phyloP scores from a whole-genome alignment of 345 rosid species.

The Ceriops tagal region DNA sequence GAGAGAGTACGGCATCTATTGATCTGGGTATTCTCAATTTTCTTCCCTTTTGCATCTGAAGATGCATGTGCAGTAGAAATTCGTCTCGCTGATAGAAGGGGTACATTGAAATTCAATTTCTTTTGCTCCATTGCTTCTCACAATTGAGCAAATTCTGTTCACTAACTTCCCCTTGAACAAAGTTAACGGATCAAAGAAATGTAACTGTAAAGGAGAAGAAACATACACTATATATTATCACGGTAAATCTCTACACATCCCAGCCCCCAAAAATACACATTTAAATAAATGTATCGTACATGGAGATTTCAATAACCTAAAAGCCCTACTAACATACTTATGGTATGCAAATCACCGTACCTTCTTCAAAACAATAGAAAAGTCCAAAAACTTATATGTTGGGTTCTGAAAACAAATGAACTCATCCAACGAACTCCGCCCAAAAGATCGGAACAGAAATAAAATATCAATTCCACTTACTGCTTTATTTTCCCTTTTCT shows the following conservation, averaged over 20 bases:
- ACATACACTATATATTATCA: constrained; percentile 1
- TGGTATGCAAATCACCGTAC: too few species aligned
- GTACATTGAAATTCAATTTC: constrained; percentile 67
- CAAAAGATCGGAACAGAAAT: neutral
- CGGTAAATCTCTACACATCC: neutral
- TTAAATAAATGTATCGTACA: neutral
- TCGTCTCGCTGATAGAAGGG: constrained; percentile 81
- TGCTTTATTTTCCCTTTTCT: neutral
- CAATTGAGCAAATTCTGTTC: constrained; percentile 5
- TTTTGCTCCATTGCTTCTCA: constrained; percentile 55
- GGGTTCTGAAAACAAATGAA: constrained; percentile 12
- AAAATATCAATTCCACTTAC: neutral
- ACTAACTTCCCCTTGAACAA: constrained; percentile 2
- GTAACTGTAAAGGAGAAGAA: neutral
- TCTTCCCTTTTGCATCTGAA: constrained; percentile 28
- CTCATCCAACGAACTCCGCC: neutral
- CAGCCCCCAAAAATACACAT: neutral
- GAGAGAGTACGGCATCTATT: constrained; percentile 28
- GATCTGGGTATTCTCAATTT: constrained; percentile 20
- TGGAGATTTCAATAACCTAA: too few species aligned
- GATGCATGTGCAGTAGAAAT: constrained; percentile 33
- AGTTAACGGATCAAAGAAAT: constrained; percentile 9
- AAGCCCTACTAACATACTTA: too few species aligned
- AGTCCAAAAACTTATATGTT: neutral
- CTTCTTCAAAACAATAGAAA: too few species aligned